These are phyloP conservation scores for Drechslera avenae DNA, from an alignment of 2,329 filamentous ascomycete genomes.

Conservation along the genomic window DNA sequence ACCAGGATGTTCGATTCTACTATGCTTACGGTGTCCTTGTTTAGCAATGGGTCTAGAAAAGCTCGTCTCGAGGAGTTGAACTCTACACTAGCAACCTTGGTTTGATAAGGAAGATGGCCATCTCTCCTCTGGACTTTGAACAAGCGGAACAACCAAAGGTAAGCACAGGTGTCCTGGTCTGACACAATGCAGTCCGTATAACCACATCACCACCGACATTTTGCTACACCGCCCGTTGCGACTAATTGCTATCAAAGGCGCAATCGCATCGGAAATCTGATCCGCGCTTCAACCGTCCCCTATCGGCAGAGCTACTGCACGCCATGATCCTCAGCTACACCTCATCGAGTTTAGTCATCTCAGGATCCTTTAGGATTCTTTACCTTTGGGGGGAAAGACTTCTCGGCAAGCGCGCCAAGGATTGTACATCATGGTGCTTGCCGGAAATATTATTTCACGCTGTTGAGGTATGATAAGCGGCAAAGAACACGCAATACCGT, in stretches of 20 bases:
- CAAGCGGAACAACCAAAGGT: not conserved
- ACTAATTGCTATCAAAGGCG: slow-evolving; percentile 16
- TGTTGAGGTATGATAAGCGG: too few relatives aligned
- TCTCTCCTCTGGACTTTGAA: too few relatives aligned
- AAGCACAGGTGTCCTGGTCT: not conserved
- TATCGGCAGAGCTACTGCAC: slow-evolving; percentile 20
- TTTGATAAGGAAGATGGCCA: too few relatives aligned
- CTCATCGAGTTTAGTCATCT: slow-evolving; percentile 2
- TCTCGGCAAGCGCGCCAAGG: slow-evolving; percentile 3
- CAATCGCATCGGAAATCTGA: not conserved
- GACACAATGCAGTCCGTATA: not conserved
- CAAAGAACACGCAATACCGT: too few relatives aligned
- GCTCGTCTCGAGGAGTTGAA: too few relatives aligned
- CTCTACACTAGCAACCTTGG: too few relatives aligned
- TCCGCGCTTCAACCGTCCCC: slow-evolving; percentile 15
- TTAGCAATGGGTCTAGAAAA: not conserved
- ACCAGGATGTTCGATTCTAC: slow-evolving; percentile 10
- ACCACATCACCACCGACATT: slow-evolving; percentile 5
- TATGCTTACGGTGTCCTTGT: slow-evolving; percentile 5
- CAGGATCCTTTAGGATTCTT: not conserved
- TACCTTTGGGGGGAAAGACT: slow-evolving; percentile 13
- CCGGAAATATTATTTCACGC: too few relatives aligned
- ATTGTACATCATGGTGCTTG: too few relatives aligned
- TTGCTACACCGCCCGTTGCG: slow-evolving; percentile 12
- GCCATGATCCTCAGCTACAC: slow-evolving; percentile 11